A percentile compares a stretch with the other conserved stretches of the same genome.
Conservation (phyloP, 2,329 filamentous ascomycete genomes). For the Ascochyta lentis region DNA sequence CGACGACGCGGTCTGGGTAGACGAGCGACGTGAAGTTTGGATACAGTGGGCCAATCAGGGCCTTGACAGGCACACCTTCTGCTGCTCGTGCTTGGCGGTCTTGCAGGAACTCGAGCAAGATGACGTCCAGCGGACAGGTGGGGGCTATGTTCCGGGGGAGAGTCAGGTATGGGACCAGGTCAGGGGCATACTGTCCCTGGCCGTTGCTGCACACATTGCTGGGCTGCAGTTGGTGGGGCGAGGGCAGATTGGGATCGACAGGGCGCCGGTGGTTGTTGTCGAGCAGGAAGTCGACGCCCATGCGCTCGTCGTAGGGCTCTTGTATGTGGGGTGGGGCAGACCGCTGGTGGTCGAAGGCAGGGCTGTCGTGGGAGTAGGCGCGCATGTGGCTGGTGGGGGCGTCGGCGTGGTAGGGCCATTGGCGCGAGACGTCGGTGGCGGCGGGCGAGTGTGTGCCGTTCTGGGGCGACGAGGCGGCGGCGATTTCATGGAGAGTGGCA, state of each 20-base stretch:
- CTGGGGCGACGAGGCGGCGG: constrained; percentile 26
- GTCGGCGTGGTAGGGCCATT: constrained; percentile 42
- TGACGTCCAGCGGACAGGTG: constrained; percentile 77
- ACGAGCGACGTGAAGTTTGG: constrained; percentile 80
- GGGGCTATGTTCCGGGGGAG: constrained; percentile 64
- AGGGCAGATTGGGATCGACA: constrained; percentile 49
- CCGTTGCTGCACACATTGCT: constrained; percentile 32
- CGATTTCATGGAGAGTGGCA: constrained; percentile 29
- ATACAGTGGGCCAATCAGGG: constrained; percentile 77
- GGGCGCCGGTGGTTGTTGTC: constrained; percentile 56
- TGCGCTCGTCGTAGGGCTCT: constrained; percentile 60
- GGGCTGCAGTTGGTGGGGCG: constrained; percentile 49
- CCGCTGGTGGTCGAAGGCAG: constrained; percentile 29
- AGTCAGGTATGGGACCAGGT: constrained; percentile 42
- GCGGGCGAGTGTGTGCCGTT: constrained; percentile 39
- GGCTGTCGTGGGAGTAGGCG: constrained; percentile 45
- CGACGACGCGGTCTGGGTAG: constrained; percentile 68
- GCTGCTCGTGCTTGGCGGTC: constrained; percentile 71
- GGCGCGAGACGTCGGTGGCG: constrained; percentile 31
- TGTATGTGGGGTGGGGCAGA: constrained; percentile 27
- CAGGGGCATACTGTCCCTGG: constrained; percentile 39
- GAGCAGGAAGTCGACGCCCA: constrained; percentile 77
- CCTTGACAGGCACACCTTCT: constrained; percentile 68
- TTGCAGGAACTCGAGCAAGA: constrained; percentile 81
- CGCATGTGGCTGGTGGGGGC: constrained; percentile 45